Evolutionary conservation across 2,329 filamentous ascomycete genomes (phyloP), one percentile per base, ranked within the genome.

Genomic region (Rhinocladiella similis): DNA sequence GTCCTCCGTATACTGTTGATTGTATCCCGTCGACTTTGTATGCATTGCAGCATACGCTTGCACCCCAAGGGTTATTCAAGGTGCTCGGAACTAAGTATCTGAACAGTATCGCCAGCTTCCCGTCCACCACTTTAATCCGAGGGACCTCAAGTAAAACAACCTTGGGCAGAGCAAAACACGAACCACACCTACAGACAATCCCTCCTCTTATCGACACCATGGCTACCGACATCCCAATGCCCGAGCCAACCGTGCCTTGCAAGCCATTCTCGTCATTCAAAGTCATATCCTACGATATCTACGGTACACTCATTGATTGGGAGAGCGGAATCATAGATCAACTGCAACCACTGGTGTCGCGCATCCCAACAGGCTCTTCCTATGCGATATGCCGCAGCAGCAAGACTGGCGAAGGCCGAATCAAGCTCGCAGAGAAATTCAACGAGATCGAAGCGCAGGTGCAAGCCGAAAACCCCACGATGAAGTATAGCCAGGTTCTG

Each of bases 281-380:
- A 52, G 72, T 83, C 57, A 81, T 90, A 48, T 85, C 84, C 66
- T 91, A 92, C 72, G 89, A 93, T 72, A 85, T 88, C 75, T 92
- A 89, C 70, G 88, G 89, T 70, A 93, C 89, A 0, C 80, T 92
- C 3, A 83, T 92, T 58, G 87, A 92, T 75, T 91, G 87, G 88
- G 86, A 91, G 69, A 69, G 75, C n/a, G 87, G 87, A 56, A 80
- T 90, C 54, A 71, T 80, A 50, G 62, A 71, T 2, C 77, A 80
- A 2, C 77, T 91, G 1, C 55, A 71, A 33, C 71, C 43, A 16
- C 46, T 61, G 6, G 22, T 54, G 9, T 10, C 52, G 13, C 47
- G 55, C 4, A 58, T 61, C 33, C 52, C 59, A 5, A 7, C 43
- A 19, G 53, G 50, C 10, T 59, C 53, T 2, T 29, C 52, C 3